Base-by-base conservation (phyloP, 2,329 filamentous ascomycete genomes). In the Stromatinia cepivora region DNA sequence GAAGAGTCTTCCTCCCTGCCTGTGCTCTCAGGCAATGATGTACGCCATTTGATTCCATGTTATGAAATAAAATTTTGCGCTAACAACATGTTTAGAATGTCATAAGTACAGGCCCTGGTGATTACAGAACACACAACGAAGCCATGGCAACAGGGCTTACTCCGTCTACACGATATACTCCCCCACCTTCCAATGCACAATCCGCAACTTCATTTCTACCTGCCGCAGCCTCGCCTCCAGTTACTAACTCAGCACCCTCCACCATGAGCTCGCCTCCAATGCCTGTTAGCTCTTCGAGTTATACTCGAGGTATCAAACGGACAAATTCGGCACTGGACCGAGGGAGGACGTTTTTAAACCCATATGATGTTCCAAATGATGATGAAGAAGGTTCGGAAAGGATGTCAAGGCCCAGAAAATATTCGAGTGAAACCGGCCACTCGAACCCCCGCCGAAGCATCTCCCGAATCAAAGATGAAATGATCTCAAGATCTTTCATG, bases 101-200 rank as follows among this genome's bases (percentile, higher is more conserved):
- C 6, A 39, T 57, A 13, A n/a, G 7, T 10, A 57, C 34, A 39
- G 54, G 34, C 17, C 34, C 34, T 57, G 22, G 34, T 0, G 54
- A 57, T 57, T 57, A 57, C 54, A 57, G 22, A 39, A 57, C 22
- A 57, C 22, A 57, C 34, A 57, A 57, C 34, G 20, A 57, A 57
- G 54, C 11, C 25, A 57, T 57, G 10, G 20, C 54, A 22, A 57
- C 34, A 57, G 54, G 54, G 2, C 34, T 57, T 57, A 34, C 34
- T 13, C 3, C 13, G 22, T 9, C 15, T 57, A 31, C 9, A 36
- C 34, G 9, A 36, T 34, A 57, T 57, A 36, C 34, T 39, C 7
- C 53, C 6, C 10, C 11, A 34, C 17, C n/a, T 52, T 52, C 9
- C n/a, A 52, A 3, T 25, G 4, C n/a, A 34, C n/a, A 54, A 20